Percentiles rank a stretch among this genome's conserved stretches.
These are phyloP conservation scores for Moniliophthora roreri DNA, from an alignment of 1,284 basidiomycete genomes.

Conservation along the genomic window DNA sequence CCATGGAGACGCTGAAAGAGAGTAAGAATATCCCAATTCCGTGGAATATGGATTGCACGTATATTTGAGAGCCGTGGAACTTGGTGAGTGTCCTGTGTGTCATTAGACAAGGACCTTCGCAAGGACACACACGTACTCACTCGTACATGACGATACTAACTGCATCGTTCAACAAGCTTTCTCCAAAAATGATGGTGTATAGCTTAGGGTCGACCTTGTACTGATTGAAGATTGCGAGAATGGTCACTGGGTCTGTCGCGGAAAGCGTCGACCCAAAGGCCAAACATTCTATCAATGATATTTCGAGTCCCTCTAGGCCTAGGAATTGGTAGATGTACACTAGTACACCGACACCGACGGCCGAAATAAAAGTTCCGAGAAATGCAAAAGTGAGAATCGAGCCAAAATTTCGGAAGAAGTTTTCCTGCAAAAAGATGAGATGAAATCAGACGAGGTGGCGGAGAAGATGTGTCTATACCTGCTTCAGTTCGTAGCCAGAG, in stretches of 20 bases:
- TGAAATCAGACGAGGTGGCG: not conserved
- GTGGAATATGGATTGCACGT: conserved; percentile 88
- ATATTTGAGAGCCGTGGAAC: conserved; percentile 91
- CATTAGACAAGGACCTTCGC: conserved; percentile 1
- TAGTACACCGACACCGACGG: conserved; percentile 93
- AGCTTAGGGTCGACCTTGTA: conserved; percentile 99
- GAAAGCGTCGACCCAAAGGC: conserved; percentile 96
- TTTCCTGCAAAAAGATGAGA: too few species aligned
- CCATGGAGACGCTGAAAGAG: conserved; percentile 93
- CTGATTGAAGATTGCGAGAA: conserved; percentile 98
- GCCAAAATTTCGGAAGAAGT: conserved; percentile 97
- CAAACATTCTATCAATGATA: conserved; percentile 88
- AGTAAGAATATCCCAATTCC: conserved; percentile 96
- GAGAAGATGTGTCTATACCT: conserved; percentile 45
- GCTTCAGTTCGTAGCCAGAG: conserved; percentile 96
- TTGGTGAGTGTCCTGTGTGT: conserved; percentile 78
- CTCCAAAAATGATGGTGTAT: conserved; percentile 97
- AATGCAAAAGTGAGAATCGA: conserved; percentile 98
- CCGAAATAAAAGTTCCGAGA: conserved; percentile 94
- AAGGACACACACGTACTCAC: conserved; percentile 54
- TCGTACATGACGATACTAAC: conserved; percentile 99
- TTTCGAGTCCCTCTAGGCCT: conserved; percentile 81
- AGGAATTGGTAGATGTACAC: conserved; percentile 95
- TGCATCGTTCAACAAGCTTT: conserved; percentile 96
- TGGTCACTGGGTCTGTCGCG: conserved; percentile 98